Evolutionary conservation across 176 grass and related monocot genomes (phyloP).

Genomic region (Melocanna baccifera): DNA sequence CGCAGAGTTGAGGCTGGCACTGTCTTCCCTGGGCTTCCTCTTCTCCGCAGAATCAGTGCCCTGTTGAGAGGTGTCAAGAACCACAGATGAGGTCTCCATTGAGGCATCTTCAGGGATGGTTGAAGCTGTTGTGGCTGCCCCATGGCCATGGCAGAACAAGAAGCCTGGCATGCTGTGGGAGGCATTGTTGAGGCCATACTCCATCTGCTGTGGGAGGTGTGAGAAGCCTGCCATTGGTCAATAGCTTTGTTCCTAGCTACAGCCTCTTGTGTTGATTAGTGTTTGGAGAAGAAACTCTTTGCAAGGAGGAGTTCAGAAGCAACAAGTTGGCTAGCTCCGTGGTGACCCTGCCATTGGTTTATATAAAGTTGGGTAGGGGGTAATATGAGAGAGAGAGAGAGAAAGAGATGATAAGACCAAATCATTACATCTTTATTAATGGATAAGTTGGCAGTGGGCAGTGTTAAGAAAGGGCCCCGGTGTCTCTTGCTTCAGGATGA

Average conservation of each 20-base stretch:
- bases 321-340: slow-evolving; percentile 26
- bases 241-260: background rate
- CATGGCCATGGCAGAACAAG: slow-evolving; percentile 40
- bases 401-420: slow-evolving; percentile 39
- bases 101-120: slow-evolving; percentile 35
- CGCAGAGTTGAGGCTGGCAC: slow-evolving; percentile 51
- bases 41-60: slow-evolving; percentile 45
- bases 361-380: slow-evolving; percentile 34
- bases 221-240: slow-evolving; percentile 46
- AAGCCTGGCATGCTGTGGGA: slow-evolving; percentile 30
- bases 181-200: slow-evolving; percentile 34
- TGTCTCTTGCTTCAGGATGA: slow-evolving; percentile 31
- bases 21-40: slow-evolving; percentile 39
- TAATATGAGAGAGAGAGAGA: background rate
- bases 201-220: slow-evolving; percentile 46
- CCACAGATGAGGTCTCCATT: slow-evolving; percentile 34
- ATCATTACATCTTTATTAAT: slow-evolving; percentile 49
- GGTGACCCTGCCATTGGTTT: slow-evolving; percentile 33
- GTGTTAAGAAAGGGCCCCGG: slow-evolving; percentile 36
- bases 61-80: slow-evolving; percentile 39
- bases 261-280: background rate
- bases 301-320: slow-evolving; percentile 22
- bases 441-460: slow-evolving; percentile 34
- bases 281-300: slow-evolving; percentile 27
- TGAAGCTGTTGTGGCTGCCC: background rate